Conservation (phyloP, 352 stramenopile genomes). For the Globisporangium viniferum region DNA sequence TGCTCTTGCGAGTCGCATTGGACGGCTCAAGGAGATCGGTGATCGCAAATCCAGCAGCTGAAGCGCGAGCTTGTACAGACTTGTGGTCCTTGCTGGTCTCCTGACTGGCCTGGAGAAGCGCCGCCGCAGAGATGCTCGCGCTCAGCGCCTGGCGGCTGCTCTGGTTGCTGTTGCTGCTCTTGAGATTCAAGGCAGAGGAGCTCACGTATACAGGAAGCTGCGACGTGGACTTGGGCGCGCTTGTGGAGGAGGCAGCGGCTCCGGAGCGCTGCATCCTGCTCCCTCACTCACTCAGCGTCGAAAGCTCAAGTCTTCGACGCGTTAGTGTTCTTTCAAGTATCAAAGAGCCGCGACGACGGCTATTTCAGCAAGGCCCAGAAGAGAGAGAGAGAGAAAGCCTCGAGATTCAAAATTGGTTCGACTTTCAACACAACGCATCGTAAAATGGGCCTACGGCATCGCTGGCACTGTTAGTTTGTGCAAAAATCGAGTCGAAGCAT, state of each 20-base stretch:
- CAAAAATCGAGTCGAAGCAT: too few species aligned
- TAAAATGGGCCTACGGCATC: too few species aligned
- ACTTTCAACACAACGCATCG: too few species aligned
- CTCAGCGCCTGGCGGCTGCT: conserved; percentile 16
- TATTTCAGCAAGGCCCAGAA: too few species aligned
- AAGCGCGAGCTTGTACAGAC: neutral
- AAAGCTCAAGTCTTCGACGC: too few species aligned
- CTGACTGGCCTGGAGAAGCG: conserved; percentile 15
- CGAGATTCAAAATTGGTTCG: too few species aligned
- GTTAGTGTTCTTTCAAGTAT: too few species aligned
- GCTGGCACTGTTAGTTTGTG: too few species aligned
- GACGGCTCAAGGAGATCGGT: conserved; percentile 25
- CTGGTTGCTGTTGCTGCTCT: neutral
- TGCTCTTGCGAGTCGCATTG: neutral
- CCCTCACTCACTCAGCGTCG: too few species aligned
- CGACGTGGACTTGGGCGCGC: neutral
- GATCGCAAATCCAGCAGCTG: conserved; percentile 21
- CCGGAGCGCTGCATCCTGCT: neutral
- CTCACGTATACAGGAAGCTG: neutral
- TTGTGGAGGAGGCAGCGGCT: neutral
- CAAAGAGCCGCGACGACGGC: too few species aligned
- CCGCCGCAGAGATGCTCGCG: conserved; percentile 34
- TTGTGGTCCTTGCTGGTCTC: neutral
- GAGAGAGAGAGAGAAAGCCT: too few species aligned
- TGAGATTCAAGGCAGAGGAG: neutral